These are phyloP conservation scores for Irpex sp. DNA, from an alignment of 1,284 basidiomycete genomes.

Conservation along the genomic window DNA sequence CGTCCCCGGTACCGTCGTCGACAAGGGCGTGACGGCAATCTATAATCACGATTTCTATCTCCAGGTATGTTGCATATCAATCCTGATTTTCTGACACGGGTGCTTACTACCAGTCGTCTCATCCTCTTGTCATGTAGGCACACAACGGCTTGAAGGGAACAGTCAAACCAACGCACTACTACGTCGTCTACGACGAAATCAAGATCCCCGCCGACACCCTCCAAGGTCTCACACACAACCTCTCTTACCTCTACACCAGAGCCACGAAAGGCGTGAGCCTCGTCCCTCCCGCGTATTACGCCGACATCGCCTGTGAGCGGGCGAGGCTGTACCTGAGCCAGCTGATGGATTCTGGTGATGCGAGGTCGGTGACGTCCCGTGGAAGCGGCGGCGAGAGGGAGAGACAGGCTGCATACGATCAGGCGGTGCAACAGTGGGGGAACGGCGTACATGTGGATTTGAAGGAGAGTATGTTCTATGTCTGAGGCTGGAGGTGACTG, in stretches of 20 bases:
- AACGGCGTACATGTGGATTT: constrained; percentile 56
- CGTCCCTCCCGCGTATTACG: constrained; percentile 73
- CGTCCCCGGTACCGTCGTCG: constrained; percentile 69
- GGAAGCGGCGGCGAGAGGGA: constrained; percentile 24
- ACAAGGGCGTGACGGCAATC: constrained; percentile 67
- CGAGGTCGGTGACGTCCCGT: constrained; percentile 20
- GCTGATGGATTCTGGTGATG: constrained; percentile 44
- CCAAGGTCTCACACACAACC: constrained; percentile 62
- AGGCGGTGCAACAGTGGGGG: constrained; percentile 57
- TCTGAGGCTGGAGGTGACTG: constrained; percentile 34
- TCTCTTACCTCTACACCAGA: constrained; percentile 67
- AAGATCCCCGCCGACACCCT: constrained; percentile 59
- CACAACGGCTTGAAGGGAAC: constrained; percentile 54
- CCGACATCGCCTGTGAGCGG: constrained; percentile 76
- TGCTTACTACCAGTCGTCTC: too few relatives aligned
- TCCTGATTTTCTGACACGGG: neutral
- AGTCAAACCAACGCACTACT: constrained; percentile 70
- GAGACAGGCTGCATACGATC: constrained; percentile 45
- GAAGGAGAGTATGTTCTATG: constrained; percentile 69
- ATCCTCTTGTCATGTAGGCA: too few relatives aligned
- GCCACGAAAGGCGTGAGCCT: constrained; percentile 77
- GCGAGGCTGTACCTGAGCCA: constrained; percentile 69
- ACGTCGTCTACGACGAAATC: constrained; percentile 72
- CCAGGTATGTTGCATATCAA: constrained; percentile 35
- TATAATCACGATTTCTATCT: constrained; percentile 79